Conservation (phyloP, 441 rosid species). For the Raphanus hybrid region DNA sequence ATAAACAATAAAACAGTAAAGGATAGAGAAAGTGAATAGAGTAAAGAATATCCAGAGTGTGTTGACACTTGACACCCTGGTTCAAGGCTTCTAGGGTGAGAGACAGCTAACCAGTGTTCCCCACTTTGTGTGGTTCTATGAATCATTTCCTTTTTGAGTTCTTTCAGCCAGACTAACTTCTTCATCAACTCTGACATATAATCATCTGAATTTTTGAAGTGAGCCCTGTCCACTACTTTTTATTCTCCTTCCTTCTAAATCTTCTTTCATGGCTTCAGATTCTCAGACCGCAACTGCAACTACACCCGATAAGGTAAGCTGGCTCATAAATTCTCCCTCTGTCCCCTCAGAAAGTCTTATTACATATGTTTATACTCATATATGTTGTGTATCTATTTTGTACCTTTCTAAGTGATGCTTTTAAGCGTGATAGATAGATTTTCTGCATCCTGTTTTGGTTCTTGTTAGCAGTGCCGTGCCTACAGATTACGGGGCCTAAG, state of each 20-base stretch:
- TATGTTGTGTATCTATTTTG: neutral
- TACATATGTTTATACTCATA: constrained; percentile 12
- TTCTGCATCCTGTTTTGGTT: neutral
- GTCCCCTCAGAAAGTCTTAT: constrained; percentile 8
- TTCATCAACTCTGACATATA: constrained; percentile 31
- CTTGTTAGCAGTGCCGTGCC: too few species aligned
- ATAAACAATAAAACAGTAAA: constrained; percentile 20
- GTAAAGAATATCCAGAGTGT: constrained; percentile 43
- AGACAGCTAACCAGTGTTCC: constrained; percentile 46
- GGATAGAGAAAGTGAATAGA: constrained; percentile 35
- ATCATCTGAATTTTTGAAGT: constrained; percentile 2
- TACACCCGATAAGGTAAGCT: constrained; percentile 39
- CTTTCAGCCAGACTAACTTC: constrained; percentile 15
- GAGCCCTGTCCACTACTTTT: constrained; percentile 43
- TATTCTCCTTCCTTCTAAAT: constrained; percentile 24
- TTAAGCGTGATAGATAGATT: neutral
- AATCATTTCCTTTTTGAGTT: constrained; percentile 3
- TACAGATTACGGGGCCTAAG: too few species aligned
- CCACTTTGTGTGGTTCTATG: constrained; percentile 31
- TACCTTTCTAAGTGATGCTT: constrained; percentile 1
- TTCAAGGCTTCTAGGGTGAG: constrained; percentile 27
- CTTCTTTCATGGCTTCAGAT: constrained; percentile 47
- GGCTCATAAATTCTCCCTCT: neutral
- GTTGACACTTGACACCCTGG: constrained; percentile 47
- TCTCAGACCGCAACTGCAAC: constrained; percentile 32